Evolutionary conservation across 306 rosid genomes (phyloP).

Genomic region (Rosa chinensis): DNA sequence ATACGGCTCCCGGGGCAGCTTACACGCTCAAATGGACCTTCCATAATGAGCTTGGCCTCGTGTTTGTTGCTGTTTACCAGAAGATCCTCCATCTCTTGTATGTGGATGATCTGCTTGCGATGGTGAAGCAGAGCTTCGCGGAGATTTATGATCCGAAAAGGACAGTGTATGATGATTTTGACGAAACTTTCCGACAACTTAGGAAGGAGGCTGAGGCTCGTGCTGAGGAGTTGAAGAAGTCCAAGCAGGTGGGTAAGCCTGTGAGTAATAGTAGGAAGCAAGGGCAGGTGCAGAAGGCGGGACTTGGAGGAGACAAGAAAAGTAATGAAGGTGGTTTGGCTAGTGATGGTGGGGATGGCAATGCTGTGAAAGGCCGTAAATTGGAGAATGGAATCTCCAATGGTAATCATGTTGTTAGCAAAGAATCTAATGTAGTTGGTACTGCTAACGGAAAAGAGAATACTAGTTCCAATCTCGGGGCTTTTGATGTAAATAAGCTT

Average conservation of each 20-base stretch:
- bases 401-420: slow-evolving; percentile 47
- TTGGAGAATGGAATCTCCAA: slow-evolving; percentile 67
- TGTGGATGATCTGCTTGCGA: slow-evolving; percentile 77
- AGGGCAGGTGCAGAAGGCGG: slow-evolving; percentile 60
- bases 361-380: slow-evolving; percentile 42
- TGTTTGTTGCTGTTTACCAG: slow-evolving; percentile 88
- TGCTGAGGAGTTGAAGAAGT: slow-evolving; percentile 70
- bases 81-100: slow-evolving; percentile 78
- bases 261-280: slow-evolving; percentile 55
- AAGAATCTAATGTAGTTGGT: slow-evolving; percentile 49
- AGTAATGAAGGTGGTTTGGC: slow-evolving; percentile 45
- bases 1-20: slow-evolving; percentile 80
- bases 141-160: slow-evolving; percentile 64
- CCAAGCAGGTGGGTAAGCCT: slow-evolving; percentile 59
- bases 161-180: slow-evolving; percentile 64
- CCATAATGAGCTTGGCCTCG: slow-evolving; percentile 88
- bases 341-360: slow-evolving; percentile 49
- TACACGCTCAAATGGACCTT: slow-evolving; percentile 95
- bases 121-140: slow-evolving; percentile 71
- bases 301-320: slow-evolving; percentile 57
- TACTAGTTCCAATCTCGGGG: slow-evolving; percentile 71
- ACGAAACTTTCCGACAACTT: slow-evolving; percentile 76
- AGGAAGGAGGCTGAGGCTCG: slow-evolving; percentile 89
- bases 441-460: slow-evolving; percentile 61
- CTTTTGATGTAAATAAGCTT: slow-evolving; percentile 98